Percentiles rank a stretch among this genome's conserved stretches.
Conservation (phyloP, 1,284 basidiomycete species). For the Cutaneotrichosporon curvatum region DNA sequence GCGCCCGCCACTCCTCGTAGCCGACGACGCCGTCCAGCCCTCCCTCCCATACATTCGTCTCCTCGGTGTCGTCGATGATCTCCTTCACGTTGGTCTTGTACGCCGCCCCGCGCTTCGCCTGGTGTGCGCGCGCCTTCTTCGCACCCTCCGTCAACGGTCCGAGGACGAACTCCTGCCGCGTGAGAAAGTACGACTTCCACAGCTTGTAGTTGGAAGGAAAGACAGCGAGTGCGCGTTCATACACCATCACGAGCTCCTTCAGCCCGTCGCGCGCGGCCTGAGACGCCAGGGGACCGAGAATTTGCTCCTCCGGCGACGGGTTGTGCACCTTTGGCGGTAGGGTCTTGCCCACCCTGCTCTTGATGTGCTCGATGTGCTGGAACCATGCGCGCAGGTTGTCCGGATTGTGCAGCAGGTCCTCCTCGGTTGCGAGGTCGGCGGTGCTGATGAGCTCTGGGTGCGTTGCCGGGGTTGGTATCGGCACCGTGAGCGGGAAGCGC, state of each 20-base stretch:
- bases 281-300: constrained; percentile 57
- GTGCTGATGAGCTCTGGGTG: constrained; percentile 68
- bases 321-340: constrained; percentile 45
- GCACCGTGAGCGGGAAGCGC: constrained; percentile 72
- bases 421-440: constrained; percentile 78
- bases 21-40: constrained; percentile 81
- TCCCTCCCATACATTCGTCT: constrained; percentile 76
- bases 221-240: constrained; percentile 80
- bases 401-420: constrained; percentile 91
- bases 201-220: constrained; percentile 88
- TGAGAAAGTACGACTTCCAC: constrained; percentile 86
- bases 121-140: constrained; percentile 46
- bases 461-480: constrained; percentile 71
- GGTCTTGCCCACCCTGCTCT: constrained; percentile 59
- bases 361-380: constrained; percentile 70
- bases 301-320: constrained; percentile 32
- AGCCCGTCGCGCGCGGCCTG: constrained; percentile 65
- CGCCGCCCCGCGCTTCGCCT: constrained; percentile 63
- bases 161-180: constrained; percentile 77
- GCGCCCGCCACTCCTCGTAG: constrained; percentile 87
- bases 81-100: constrained; percentile 81
- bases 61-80: constrained; percentile 79
- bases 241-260: constrained; percentile 79
- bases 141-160: constrained; percentile 53
- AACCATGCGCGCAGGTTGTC: constrained; percentile 88